phyloP scores from a whole-genome alignment of 2,329 filamentous ascomycete species.

The Aspergillus novofumigatus region DNA sequence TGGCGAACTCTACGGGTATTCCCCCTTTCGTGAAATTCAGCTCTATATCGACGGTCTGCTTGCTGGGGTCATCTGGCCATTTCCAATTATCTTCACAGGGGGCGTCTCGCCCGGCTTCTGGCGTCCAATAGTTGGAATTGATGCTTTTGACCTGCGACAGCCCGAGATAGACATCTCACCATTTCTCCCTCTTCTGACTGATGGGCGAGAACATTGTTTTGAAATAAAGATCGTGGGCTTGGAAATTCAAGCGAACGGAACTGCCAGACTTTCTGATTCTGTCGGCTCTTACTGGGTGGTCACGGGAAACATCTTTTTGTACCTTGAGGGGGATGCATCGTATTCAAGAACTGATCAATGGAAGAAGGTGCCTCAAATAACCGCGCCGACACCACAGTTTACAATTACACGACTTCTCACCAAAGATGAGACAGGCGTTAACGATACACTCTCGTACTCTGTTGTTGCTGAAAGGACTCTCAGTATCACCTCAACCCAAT shows the following conservation, averaged over 20 bases:
- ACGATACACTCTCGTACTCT: constrained; percentile 57
- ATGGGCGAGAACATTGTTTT: constrained; percentile 63
- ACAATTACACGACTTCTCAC: constrained; percentile 37
- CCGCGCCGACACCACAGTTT: constrained; percentile 45
- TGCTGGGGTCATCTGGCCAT: constrained; percentile 76
- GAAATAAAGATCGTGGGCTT: constrained; percentile 64
- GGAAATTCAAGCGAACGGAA: constrained; percentile 50
- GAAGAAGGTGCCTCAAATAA: constrained; percentile 25
- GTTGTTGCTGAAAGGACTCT: constrained; percentile 55
- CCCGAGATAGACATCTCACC: constrained; percentile 79
- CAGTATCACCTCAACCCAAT: constrained; percentile 46
- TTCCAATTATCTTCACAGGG: constrained; percentile 77
- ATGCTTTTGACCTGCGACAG: constrained; percentile 74
- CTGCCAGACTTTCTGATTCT: constrained; percentile 48
- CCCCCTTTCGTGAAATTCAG: constrained; percentile 74
- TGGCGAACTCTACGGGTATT: constrained; percentile 61
- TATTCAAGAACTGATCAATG: background rate
- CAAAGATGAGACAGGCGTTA: constrained; percentile 46
- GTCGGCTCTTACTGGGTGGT: constrained; percentile 70
- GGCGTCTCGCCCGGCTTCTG: constrained; percentile 73
- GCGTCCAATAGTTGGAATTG: constrained; percentile 71
- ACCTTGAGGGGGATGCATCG: constrained; percentile 50
- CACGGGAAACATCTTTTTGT: constrained; percentile 77
- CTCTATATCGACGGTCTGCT: constrained; percentile 68
- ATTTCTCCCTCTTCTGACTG: constrained; percentile 65